Base-by-base conservation (phyloP, 2,329 filamentous ascomycete genomes). In the Hirsutella rhossiliensis region DNA sequence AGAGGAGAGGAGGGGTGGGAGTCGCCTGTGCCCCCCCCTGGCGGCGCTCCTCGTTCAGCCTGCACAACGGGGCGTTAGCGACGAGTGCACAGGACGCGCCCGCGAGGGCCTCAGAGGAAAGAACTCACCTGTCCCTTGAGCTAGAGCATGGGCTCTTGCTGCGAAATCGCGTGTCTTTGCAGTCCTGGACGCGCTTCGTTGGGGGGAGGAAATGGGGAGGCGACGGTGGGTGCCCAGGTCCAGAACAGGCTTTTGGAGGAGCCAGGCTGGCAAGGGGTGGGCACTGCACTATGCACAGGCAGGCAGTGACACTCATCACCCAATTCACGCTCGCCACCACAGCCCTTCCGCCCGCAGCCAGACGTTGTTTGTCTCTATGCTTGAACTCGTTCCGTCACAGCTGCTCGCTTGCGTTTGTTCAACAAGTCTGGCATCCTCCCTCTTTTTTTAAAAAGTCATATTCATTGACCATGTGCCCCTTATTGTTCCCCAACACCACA, bases 81-180 rank as follows among this genome's bases (percentile, higher is more conserved):
- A 45, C 31, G 39, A 17, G n/a, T 9, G 34, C n/a, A 18, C 11
- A 18, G 34, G 17, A 36, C 7, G 32, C 32, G 32, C 18, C 18
- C 31, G 27, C 30, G 12, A 40, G 34, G 38, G 31, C n/a, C 17
- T 43, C 19, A 11, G 12, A 1, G 18, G n/a, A 38, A 28, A 7
- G n/a, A n/a, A 23, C 43, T 48, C 52, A 62, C 60, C 55, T 54
- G 47, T 50, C 50, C 54, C 51, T 53, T 46, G 44, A 48, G 50
- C 50, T 54, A 50, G 50, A 56, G 57, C 57, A 63, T 62, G 51
- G 54, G 54, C 53, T 53, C 51, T 54, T 52, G 56, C 53, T 48
- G 50, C 52, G 46, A 29, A 46, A 55, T 61, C 58, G 57, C 60
- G 59, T 56, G 53, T 55, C 54, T 48, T 41, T 44, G 50, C 40